Evolutionary conservation across 2,329 filamentous ascomycete species (phyloP).

Genomic region (Periconia macrospinosa): DNA sequence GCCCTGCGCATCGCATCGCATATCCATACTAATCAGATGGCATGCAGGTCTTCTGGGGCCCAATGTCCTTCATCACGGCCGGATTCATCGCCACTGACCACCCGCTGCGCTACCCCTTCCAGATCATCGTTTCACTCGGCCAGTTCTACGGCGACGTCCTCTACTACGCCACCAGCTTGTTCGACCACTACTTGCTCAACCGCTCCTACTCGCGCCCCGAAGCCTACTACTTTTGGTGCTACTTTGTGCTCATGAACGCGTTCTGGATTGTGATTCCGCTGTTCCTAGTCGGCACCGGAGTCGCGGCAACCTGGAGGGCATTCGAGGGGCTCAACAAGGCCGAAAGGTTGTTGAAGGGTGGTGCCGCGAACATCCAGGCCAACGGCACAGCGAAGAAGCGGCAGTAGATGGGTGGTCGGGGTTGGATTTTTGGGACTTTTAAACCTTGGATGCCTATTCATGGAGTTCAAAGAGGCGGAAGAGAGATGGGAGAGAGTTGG

Average conservation of each 20-base stretch:
- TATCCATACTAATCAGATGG: too few species aligned
- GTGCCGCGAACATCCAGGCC: constrained; percentile 3
- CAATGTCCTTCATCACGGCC: constrained; percentile 61
- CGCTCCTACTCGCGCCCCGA: constrained; percentile 63
- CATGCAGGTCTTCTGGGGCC: constrained; percentile 60
- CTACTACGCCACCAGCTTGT: constrained; percentile 66
- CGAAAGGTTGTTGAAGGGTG: constrained; percentile 29
- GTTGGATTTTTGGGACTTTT: neutral
- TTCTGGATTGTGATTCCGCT: constrained; percentile 66
- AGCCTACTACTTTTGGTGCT: constrained; percentile 66
- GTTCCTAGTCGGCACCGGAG: constrained; percentile 38
- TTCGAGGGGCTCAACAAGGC: constrained; percentile 39
- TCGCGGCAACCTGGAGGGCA: constrained; percentile 35
- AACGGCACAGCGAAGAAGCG: constrained; percentile 33
- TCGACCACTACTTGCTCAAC: constrained; percentile 59
- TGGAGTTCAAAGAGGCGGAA: neutral
- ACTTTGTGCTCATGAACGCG: constrained; percentile 67
- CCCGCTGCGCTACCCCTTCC: constrained; percentile 61
- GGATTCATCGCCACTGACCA: constrained; percentile 57
- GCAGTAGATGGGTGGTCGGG: constrained; percentile 16
- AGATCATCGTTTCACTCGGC: constrained; percentile 63
- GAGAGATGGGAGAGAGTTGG: neutral
- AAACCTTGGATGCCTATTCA: neutral
- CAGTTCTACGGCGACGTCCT: constrained; percentile 67
- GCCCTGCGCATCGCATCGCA: neutral